Conservation (phyloP, 257 asterid species). For the Nicotiana noctiflora region DNA sequence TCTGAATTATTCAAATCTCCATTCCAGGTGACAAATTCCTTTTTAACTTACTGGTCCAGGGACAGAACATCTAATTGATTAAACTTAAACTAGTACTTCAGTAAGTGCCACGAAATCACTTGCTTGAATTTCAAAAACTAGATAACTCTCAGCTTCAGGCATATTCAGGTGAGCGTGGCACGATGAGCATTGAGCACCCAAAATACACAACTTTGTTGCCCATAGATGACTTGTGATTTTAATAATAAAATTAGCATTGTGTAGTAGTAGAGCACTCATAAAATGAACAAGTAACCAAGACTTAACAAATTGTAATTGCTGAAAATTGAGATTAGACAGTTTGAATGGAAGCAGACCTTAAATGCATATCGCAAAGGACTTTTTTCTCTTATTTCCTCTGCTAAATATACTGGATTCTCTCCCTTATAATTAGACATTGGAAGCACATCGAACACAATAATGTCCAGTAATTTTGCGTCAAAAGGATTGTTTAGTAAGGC, state of each 20-base stretch:
- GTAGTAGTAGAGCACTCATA: not conserved
- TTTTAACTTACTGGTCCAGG: not conserved
- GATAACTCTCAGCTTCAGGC: not conserved
- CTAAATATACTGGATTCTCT: conserved; percentile 41
- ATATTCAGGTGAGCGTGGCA: not conserved
- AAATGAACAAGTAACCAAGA: not conserved
- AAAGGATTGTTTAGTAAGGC: conserved; percentile 79
- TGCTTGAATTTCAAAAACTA: not conserved
- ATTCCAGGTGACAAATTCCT: not conserved
- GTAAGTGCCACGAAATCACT: not conserved
- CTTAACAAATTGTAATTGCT: not conserved
- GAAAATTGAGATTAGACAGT: not conserved
- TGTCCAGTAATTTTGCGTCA: conserved; percentile 65
- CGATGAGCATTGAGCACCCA: not conserved
- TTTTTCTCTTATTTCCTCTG: conserved; percentile 43
- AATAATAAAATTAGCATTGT: not conserved
- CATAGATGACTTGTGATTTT: not conserved
- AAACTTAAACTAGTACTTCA: not conserved
- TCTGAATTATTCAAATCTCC: not conserved
- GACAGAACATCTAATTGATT: not conserved
- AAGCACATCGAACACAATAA: conserved; percentile 60
- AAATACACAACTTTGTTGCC: not conserved
- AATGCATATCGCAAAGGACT: conserved; percentile 77
- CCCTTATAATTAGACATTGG: conserved; percentile 45
- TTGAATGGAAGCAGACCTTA: conserved; percentile 41